These are phyloP conservation scores for Pythium utonaiense DNA, from an alignment of 352 stramenopile species.

Conservation along the genomic window DNA sequence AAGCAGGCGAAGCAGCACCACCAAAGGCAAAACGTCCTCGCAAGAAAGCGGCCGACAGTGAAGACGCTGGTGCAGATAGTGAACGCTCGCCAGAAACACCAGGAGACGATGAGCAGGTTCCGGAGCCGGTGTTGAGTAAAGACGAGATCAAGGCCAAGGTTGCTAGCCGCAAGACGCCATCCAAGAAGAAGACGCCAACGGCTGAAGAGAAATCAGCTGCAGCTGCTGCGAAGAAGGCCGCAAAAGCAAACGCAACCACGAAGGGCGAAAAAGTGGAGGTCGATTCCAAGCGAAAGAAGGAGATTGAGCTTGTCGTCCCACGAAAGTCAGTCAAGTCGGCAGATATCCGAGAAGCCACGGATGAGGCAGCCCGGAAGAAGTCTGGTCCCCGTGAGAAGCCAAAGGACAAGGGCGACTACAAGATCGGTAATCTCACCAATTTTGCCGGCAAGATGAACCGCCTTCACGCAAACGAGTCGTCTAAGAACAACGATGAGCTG, in stretches of 20 bases:
- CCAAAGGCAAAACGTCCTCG: slow-evolving; percentile 18
- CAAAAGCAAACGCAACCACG: slow-evolving; percentile 30
- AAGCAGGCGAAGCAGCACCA: slow-evolving; percentile 26
- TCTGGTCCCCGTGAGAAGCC: slow-evolving; percentile 34
- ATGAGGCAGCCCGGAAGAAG: slow-evolving; percentile 65
- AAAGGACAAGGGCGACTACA: slow-evolving; percentile 68
- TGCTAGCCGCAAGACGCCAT: slow-evolving; percentile 59
- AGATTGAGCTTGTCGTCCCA: slow-evolving; percentile 74
- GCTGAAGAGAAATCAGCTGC: slow-evolving; percentile 29
- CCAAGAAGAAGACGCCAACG: slow-evolving; percentile 43
- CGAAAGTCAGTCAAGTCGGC: slow-evolving; percentile 75
- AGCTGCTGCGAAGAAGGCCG: slow-evolving; percentile 34
- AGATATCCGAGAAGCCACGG: slow-evolving; percentile 70
- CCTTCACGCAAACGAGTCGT: slow-evolving; percentile 60
- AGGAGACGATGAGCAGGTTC: slow-evolving; percentile 36
- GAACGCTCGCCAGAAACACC: slow-evolving; percentile 17
- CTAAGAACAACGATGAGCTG: slow-evolving; percentile 72
- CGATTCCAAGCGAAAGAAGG: slow-evolving; percentile 75
- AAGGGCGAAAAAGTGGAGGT: slow-evolving; percentile 45
- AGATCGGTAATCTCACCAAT: slow-evolving; percentile 47
- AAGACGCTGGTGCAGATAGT: slow-evolving; percentile 11
- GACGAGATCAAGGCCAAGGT: slow-evolving; percentile 80
- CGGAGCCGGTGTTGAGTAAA: slow-evolving; percentile 44
- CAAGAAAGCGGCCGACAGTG: slow-evolving; percentile 25
- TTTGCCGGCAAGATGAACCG: slow-evolving; percentile 66